A percentile compares a stretch with the other conserved stretches of the same genome.
phyloP scores from a whole-genome alignment of 164 flowering plant species.

The Brasenia schreberi region DNA sequence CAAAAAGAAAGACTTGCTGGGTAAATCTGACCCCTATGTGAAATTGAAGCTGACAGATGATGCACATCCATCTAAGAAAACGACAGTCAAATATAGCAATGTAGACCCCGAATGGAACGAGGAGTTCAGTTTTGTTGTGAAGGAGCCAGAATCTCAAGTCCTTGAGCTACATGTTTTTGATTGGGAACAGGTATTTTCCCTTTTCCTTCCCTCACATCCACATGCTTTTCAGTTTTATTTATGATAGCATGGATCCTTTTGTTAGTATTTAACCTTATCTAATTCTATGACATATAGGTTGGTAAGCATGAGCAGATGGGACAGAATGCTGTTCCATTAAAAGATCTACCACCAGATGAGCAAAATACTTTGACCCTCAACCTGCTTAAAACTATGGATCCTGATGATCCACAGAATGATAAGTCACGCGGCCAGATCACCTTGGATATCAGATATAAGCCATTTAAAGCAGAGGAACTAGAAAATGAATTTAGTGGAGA shows the following conservation, averaged over 20 bases:
- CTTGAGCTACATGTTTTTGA: conserved; percentile 57
- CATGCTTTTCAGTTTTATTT: too few relatives aligned
- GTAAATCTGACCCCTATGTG: conserved; percentile 76
- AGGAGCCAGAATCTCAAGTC: conserved; percentile 57
- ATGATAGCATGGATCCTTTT: background rate
- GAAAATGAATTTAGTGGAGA: conserved; percentile 26
- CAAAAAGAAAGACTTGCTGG: conserved; percentile 66
- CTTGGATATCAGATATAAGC: conserved; percentile 54
- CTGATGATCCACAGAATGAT: conserved; percentile 52
- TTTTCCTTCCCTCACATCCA: background rate
- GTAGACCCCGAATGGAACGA: conserved; percentile 91
- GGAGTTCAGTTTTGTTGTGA: conserved; percentile 54
- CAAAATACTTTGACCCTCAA: conserved; percentile 50
- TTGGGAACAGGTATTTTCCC: conserved; percentile 61
- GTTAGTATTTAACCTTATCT: too few relatives aligned
- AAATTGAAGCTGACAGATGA: conserved; percentile 64
- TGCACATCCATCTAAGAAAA: conserved; percentile 36
- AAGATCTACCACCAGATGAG: conserved; percentile 61
- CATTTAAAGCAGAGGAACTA: conserved; percentile 50
- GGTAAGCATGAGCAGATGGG: conserved; percentile 85
- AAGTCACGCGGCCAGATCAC: conserved; percentile 68
- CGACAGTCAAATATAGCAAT: conserved; percentile 29
- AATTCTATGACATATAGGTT: conserved; percentile 25
- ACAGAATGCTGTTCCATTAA: conserved; percentile 54
- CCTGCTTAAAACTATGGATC: conserved; percentile 61